phyloP scores from a whole-genome alignment of 495 filamentous ascomycete species.

The Daldinia concentrica region DNA sequence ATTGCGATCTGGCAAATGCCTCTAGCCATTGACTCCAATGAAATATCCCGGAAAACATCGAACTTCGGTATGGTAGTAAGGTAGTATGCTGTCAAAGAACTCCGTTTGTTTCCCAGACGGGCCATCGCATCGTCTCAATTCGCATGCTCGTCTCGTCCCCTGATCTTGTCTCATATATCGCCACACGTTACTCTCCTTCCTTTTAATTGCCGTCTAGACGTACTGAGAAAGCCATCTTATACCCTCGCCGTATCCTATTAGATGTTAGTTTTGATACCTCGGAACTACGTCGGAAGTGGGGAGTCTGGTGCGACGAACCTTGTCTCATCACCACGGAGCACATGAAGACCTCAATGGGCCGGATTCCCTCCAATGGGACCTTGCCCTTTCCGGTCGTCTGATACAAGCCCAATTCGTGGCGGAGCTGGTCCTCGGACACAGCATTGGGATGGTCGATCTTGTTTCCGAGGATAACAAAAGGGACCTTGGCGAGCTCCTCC shows the following conservation, averaged over 20 bases:
- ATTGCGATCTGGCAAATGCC: conserved; percentile 47
- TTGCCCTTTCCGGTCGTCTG: conserved; percentile 99
- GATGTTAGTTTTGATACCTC: conserved; percentile 28
- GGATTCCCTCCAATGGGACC: conserved; percentile 91
- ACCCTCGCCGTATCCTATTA: conserved; percentile 72
- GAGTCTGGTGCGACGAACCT: conserved; percentile 62
- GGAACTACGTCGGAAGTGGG: conserved; percentile 5
- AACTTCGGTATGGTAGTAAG: conserved; percentile 40
- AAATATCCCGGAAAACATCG: conserved; percentile 48
- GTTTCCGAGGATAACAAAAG: conserved; percentile 94
- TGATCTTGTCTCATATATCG: conserved; percentile 10
- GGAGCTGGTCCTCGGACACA: conserved; percentile 91
- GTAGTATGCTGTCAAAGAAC: conserved; percentile 44
- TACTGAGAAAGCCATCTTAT: conserved; percentile 85
- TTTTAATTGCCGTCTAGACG: conserved; percentile 59
- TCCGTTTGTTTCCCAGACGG: conserved; percentile 36
- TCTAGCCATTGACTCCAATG: conserved; percentile 50
- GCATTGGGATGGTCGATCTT: conserved; percentile 99
- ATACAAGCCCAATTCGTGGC: conserved; percentile 88
- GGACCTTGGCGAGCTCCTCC: conserved; percentile 93
- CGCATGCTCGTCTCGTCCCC: conserved; percentile 5
- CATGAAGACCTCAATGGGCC: conserved; percentile 98
- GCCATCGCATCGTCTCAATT: conserved; percentile 26
- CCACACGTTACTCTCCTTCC: not conserved
- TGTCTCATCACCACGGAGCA: conserved; percentile 98